Evolutionary conservation across 257 asterid species (phyloP).

Genomic region (Penstemon eatonii): DNA sequence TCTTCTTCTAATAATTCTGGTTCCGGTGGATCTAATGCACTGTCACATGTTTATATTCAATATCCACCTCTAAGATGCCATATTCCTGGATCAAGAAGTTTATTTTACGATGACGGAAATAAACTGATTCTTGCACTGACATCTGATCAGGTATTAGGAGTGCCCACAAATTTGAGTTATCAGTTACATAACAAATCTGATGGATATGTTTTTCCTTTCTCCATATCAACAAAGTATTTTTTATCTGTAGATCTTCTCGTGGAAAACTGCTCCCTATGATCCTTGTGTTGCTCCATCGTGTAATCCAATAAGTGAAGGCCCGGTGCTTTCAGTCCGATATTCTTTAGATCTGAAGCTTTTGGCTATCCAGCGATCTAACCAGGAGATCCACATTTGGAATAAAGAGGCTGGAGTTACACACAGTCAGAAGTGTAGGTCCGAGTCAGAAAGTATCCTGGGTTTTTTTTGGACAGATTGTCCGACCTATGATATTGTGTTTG

Average conservation of each 20-base stretch:
- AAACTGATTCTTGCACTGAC: constrained; percentile 69
- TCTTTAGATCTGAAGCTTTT: constrained; percentile 81
- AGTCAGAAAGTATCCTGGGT: constrained; percentile 82
- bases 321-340: constrained; percentile 75
- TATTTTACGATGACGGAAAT: constrained; percentile 80
- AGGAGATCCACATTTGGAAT: constrained; percentile 80
- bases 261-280: constrained; percentile 77
- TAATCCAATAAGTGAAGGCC: constrained; percentile 77
- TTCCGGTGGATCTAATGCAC: constrained; percentile 74
- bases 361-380: constrained; percentile 82
- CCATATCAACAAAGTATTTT: constrained; percentile 27
- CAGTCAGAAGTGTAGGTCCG: constrained; percentile 70
- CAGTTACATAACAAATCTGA: constrained; percentile 7
- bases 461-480: constrained; percentile 95
- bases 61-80: constrained; percentile 78
- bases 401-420: constrained; percentile 60
- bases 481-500: constrained; percentile 72
- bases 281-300: constrained; percentile 63
- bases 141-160: constrained; percentile 63
- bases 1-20: constrained; percentile 62
- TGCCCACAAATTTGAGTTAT: constrained; percentile 5
- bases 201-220: constrained; percentile 19
- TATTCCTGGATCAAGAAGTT: constrained; percentile 57
- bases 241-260: constrained; percentile 66
- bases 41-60: constrained; percentile 79